Evolutionary conservation across 805 yeast species (phyloP), one percentile per base, ranked within the genome.

Genomic region (Metschnikowia kunwiensis): DNA sequence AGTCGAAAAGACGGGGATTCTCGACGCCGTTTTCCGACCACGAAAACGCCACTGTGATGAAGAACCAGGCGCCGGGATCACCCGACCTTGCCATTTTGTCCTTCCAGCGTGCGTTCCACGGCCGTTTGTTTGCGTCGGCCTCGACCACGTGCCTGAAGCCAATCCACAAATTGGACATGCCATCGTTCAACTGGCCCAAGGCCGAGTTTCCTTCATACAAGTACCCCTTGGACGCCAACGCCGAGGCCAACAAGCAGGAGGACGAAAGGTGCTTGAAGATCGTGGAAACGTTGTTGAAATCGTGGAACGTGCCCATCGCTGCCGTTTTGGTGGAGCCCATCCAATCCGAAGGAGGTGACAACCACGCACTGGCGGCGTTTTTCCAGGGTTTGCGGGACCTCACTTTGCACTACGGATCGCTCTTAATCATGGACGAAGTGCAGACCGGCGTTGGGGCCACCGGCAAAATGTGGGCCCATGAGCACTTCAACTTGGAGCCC

Each of bases 171-270:
- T 70, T 89, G 62, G 89, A 82, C 63, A 71, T 91, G 66, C 97
- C 97, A 43, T 80, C 95, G 5, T 89, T 89, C 71, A 78, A 86
- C 57, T 89, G 97, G 97, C 97, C 97, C 57, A 88, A 85, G 61
- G 96, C 96, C 38, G 87, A 86, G 46, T 89, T 81, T 71, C 97
- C 97, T 47, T 52, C 74, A 34, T 80, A 86, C 64, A 69, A 80
- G 62, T 89, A 87, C 63, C 97, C 97, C 41, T 74, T 88, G 55
- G 89, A 78, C 38, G 72, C 76, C 34, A 57, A 78, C 58, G 77
- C 57, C 27, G 78, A 70, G 31, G 78, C 66, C 49, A 89, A 89
- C 75, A 66, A 69, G 32, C 61, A 70, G 33, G 96, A 88, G 67
- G 97, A 89, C 65, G 78, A 72, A 43, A 75, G 93, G 56, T 86